Conservation (phyloP, 176 grass and related monocot genomes). For the Guadua angustifolia region DNA sequence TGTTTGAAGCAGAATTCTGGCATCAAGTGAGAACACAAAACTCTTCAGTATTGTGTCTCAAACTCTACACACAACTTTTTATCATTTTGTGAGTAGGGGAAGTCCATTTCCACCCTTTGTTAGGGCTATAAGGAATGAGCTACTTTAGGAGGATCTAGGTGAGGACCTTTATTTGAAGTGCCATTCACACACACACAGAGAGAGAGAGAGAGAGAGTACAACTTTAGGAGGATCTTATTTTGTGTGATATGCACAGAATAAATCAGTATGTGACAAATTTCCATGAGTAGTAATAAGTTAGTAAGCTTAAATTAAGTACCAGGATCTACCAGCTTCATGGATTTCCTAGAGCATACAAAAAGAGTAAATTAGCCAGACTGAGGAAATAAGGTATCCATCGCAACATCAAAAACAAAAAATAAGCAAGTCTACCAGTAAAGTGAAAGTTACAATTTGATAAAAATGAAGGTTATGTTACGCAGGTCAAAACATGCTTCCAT, state of each 20-base stretch:
- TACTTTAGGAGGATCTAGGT: constrained; percentile 25
- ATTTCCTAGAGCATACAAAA: constrained; percentile 60
- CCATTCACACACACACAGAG: too few relatives aligned
- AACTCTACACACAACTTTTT: constrained; percentile 23
- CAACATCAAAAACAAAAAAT: constrained; percentile 14
- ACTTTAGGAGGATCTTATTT: constrained; percentile 24
- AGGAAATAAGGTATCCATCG: background rate
- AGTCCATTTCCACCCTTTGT: constrained; percentile 2
- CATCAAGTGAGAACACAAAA: constrained; percentile 38
- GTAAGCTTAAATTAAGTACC: constrained; percentile 52
- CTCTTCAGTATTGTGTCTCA: constrained; percentile 26
- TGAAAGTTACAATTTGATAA: background rate
- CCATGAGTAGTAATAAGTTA: background rate
- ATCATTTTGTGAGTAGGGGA: background rate
- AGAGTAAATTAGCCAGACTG: constrained; percentile 49
- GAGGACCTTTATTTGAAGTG: too few relatives aligned
- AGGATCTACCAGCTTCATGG: constrained; percentile 52
- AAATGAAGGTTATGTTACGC: background rate
- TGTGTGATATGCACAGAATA: background rate
- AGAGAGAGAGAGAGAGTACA: too few relatives aligned
- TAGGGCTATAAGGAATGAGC: background rate
- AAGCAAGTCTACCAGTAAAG: constrained; percentile 1
- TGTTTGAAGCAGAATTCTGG: constrained; percentile 71
- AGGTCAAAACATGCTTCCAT: background rate
- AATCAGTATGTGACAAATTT: background rate